phyloP scores from a whole-genome alignment of 495 filamentous ascomycete genomes.

The Neurospora intermedia region DNA sequence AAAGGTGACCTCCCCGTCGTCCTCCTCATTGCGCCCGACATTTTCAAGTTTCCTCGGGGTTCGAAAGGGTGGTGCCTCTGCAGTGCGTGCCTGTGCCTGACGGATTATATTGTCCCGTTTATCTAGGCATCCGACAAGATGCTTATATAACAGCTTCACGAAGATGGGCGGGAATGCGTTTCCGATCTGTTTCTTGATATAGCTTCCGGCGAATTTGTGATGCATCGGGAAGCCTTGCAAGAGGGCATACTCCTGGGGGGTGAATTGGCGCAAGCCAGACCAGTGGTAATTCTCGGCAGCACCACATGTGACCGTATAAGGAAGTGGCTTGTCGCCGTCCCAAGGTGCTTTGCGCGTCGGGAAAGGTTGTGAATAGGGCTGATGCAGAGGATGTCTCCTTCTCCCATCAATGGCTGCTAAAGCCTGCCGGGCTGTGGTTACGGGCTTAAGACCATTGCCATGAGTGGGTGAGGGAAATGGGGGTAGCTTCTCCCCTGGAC shows the following conservation, averaged over 20 bases:
- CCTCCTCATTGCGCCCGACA: not conserved
- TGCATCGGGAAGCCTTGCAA: slow-evolving; percentile 63
- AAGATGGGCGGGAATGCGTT: slow-evolving; percentile 73
- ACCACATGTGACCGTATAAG: slow-evolving; percentile 55
- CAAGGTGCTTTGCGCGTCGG: slow-evolving; percentile 23
- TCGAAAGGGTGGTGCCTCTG: not conserved
- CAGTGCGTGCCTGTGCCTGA: not conserved
- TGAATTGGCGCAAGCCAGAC: slow-evolving; percentile 54
- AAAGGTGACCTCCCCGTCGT: not conserved
- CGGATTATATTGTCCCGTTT: slow-evolving; percentile 37
- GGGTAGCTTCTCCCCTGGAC: slow-evolving; percentile 66
- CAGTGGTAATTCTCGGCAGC: slow-evolving; percentile 66
- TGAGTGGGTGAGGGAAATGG: slow-evolving; percentile 61
- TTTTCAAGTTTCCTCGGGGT: not conserved
- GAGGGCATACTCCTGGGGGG: slow-evolving; percentile 59
- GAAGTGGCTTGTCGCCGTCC: slow-evolving; percentile 29
- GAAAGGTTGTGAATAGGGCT: slow-evolving; percentile 13
- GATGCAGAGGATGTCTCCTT: slow-evolving; percentile 20
- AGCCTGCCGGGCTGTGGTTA: slow-evolving; percentile 20
- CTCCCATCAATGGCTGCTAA: slow-evolving; percentile 26
- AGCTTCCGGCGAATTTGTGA: slow-evolving; percentile 45
- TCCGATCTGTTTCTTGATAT: slow-evolving; percentile 63
- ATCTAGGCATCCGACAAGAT: slow-evolving; percentile 47
- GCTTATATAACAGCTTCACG: slow-evolving; percentile 47
- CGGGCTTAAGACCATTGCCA: slow-evolving; percentile 30